These are phyloP conservation scores for Yarrowia yakushimensis DNA, from an alignment of 805 yeast genomes.

Conservation along the genomic window DNA sequence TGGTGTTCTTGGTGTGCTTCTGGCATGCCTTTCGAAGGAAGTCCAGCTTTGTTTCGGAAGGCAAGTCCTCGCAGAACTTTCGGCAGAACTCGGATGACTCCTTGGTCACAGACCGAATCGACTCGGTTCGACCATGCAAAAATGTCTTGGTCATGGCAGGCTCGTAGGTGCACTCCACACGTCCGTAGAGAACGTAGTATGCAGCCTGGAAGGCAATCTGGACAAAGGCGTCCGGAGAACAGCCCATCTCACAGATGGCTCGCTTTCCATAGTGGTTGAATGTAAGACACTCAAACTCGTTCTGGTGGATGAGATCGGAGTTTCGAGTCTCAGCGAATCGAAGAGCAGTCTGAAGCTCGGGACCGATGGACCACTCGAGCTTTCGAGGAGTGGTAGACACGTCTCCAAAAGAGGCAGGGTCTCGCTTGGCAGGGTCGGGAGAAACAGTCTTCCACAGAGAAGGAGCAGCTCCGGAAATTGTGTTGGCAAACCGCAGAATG, in stretches of 20 bases:
- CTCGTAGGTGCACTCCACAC: slow-evolving; percentile 89
- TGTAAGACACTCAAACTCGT: slow-evolving; percentile 79
- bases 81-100: slow-evolving; percentile 81
- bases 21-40: slow-evolving; percentile 65
- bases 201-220: slow-evolving; percentile 94
- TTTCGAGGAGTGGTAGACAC: slow-evolving; percentile 71
- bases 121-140: slow-evolving; percentile 90
- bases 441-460: slow-evolving; percentile 60
- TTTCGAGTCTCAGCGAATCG: slow-evolving; percentile 89
- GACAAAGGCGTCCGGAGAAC: slow-evolving; percentile 90
- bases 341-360: slow-evolving; percentile 70
- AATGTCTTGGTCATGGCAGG: slow-evolving; percentile 93
- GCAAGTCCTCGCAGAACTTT: slow-evolving; percentile 69
- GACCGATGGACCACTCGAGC: slow-evolving; percentile 81
- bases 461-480: slow-evolving; percentile 73
- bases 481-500: slow-evolving; percentile 76
- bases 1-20: slow-evolving; percentile 65
- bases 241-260: slow-evolving; percentile 75
- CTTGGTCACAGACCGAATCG: slow-evolving; percentile 76
- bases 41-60: slow-evolving; percentile 57
- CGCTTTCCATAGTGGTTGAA: slow-evolving; percentile 65
- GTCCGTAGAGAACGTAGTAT: slow-evolving; percentile 86
- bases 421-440: slow-evolving; percentile 47
- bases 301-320: slow-evolving; percentile 82
- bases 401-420: slow-evolving; percentile 44